phyloP scores from a whole-genome alignment of 371 early-diverging fungal species.

The Encephalitozoon hellem region DNA sequence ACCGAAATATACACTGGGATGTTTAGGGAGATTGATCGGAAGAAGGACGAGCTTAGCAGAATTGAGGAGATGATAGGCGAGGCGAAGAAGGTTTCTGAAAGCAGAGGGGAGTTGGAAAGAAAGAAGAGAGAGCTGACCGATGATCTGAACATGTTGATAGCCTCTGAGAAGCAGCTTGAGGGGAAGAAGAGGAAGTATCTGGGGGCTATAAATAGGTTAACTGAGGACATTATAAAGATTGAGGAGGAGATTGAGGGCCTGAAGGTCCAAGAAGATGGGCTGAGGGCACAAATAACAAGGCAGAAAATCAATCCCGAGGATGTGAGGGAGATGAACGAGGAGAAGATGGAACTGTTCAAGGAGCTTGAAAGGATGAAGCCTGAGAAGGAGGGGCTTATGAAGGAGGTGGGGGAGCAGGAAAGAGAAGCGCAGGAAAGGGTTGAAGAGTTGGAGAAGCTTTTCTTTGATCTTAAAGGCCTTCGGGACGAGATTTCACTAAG shows the following conservation, averaged over 20 bases:
- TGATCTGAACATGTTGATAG: slow-evolving; percentile 50
- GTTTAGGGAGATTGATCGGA: slow-evolving; percentile 22
- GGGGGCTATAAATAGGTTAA: slow-evolving; percentile 34
- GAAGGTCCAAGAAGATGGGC: slow-evolving; percentile 38
- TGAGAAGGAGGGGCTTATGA: slow-evolving; percentile 47
- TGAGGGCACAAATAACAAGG: slow-evolving; percentile 63
- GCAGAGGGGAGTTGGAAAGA: slow-evolving; percentile 15
- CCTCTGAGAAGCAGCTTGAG: slow-evolving; percentile 49
- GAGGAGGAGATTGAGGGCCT: slow-evolving; percentile 42
- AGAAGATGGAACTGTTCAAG: slow-evolving; percentile 60
- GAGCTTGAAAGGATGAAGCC: slow-evolving; percentile 56
- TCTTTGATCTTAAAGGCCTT: slow-evolving; percentile 44
- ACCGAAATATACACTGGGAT: slow-evolving; percentile 25
- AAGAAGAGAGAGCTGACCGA: slow-evolving; percentile 47
- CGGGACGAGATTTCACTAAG: slow-evolving; percentile 25
- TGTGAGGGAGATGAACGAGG: slow-evolving; percentile 69
- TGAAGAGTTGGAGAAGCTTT: slow-evolving; percentile 50
- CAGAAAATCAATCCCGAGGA: slow-evolving; percentile 71
- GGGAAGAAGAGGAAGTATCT: slow-evolving; percentile 53
- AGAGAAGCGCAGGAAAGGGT: slow-evolving; percentile 8
- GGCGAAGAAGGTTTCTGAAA: background rate
- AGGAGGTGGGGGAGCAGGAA: slow-evolving; percentile 22
- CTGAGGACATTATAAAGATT: slow-evolving; percentile 29
- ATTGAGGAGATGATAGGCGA: slow-evolving; percentile 14
- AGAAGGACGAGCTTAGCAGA: slow-evolving; percentile 8